Evolutionary conservation across 257 asterid genomes (phyloP), one percentile per base, ranked within the genome.

Genomic region (Ilex aquifolium): DNA sequence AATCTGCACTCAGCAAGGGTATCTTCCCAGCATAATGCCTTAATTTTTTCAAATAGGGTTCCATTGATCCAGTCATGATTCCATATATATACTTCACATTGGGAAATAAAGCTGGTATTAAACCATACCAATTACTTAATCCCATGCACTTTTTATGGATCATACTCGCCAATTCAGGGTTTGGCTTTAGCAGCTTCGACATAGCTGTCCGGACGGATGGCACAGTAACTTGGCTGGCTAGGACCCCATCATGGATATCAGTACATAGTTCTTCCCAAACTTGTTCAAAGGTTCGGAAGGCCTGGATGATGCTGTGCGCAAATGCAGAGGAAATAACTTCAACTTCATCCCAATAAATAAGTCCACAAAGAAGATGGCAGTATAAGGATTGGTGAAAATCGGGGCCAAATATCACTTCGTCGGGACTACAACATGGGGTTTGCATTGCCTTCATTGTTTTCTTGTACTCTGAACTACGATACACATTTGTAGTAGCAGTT

Each of bases 61-160:
- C 99, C 99, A 93, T 93, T 7, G 97, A 87, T 3, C 99, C 99
- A 0, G 99, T 93, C 96, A 90, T 93, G 63, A 93, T 87, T 48
- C 97, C 97, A 1, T 89, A 87, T 11, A 93, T 72, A 62, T 90
- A 93, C 75, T 76, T 82, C 8, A 82, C 76, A 40, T 82, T 84
- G 4, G 99, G 99, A 71, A 93, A 87, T 13, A 87, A 64, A 67
- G 69, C 94, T 0, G 68, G 82, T 51, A 93, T 87, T 57, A 93
- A 55, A 7, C 95, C 97, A 52, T 87, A 83, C 95, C 93, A 87
- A 56, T 84, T 84, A 64, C 86, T 87, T 40, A 92, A 63, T 13
- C 88, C 83, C 40, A 44, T 40, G 42, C 86, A 80, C 78, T 76
- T 87, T 51, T 57, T 60, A 16, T 60, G 36, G 46, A 89, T 80